phyloP scores from a whole-genome alignment of 2,329 filamentous ascomycete genomes.

The Paraphaeosphaeria sporulosa region DNA sequence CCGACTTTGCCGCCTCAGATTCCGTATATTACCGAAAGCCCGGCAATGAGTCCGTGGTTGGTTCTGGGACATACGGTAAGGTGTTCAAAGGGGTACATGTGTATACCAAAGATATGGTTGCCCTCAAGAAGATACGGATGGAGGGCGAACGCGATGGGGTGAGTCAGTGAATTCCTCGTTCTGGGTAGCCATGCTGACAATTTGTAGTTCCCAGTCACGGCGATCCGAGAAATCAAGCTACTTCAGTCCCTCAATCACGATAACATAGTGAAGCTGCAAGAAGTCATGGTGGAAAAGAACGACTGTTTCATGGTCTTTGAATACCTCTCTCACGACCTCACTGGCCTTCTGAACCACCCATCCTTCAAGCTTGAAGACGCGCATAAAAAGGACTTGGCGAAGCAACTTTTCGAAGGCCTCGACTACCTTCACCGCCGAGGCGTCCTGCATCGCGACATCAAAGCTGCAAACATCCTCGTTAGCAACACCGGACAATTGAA shows the following conservation, averaged over 20 bases:
- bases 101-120: constrained; percentile 84
- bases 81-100: constrained; percentile 94
- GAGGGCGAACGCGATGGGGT: constrained; percentile 85
- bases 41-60: constrained; percentile 96
- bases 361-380: constrained; percentile 83
- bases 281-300: constrained; percentile 98
- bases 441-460: constrained; percentile 97
- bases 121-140: constrained; percentile 91
- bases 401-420: constrained; percentile 90
- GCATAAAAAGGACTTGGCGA: constrained; percentile 92
- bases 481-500: constrained; percentile 89
- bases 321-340: constrained; percentile 95
- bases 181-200: constrained; percentile 33
- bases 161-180: constrained; percentile 32
- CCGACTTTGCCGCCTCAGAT: constrained; percentile 78
- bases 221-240: constrained; percentile 88
- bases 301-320: constrained; percentile 99
- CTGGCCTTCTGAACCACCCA: constrained; percentile 92
- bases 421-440: constrained; percentile 92
- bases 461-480: constrained; percentile 95
- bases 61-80: constrained; percentile 94
- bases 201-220: constrained; percentile 78
- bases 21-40: constrained; percentile 96
- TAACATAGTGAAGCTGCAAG: constrained; percentile 83
- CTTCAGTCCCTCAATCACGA: constrained; percentile 84